A percentile compares a stretch with the other conserved stretches of the same genome.
Evolutionary conservation across 257 asterid genomes (phyloP).

Genomic region (Verbascum thapsus): DNA sequence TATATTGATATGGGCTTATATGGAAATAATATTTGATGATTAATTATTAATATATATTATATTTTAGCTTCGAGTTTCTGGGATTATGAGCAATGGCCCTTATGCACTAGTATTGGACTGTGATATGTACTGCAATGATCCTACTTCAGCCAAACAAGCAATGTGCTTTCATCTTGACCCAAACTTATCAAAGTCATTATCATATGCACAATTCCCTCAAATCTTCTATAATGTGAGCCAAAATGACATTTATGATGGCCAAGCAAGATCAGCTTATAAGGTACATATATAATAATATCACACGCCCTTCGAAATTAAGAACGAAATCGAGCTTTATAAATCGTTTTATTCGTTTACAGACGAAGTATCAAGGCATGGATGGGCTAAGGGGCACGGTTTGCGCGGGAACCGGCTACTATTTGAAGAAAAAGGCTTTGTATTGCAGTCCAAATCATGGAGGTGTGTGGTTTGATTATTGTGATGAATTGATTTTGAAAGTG

Average conservation of each 20-base stretch:
- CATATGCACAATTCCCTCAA: slow-evolving; percentile 75
- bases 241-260: slow-evolving; percentile 80
- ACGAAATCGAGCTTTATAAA: not conserved
- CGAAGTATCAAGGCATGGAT: slow-evolving; percentile 90
- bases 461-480: slow-evolving; percentile 4
- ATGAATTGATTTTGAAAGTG: not conserved
- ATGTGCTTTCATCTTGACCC: slow-evolving; percentile 74
- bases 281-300: slow-evolving; percentile 31
- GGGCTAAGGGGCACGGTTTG: slow-evolving; percentile 67
- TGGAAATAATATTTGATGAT: not conserved
- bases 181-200: slow-evolving; percentile 40
- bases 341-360: slow-evolving; percentile 39
- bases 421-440: slow-evolving; percentile 66
- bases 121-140: slow-evolving; percentile 71
- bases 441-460: slow-evolving; percentile 54
- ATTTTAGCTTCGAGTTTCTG: slow-evolving; percentile 69
- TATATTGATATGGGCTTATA: not conserved
- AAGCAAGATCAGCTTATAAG: slow-evolving; percentile 74
- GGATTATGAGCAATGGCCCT: slow-evolving; percentile 81
- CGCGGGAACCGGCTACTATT: slow-evolving; percentile 72
- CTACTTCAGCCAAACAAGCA: slow-evolving; percentile 71
- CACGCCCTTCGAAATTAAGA: not conserved
- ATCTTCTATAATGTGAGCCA: slow-evolving; percentile 72
- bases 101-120: slow-evolving; percentile 59
- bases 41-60: not conserved